Evolutionary conservation across 2,329 filamentous ascomycete species (phyloP).

Genomic region (Ascochyta koolunga): DNA sequence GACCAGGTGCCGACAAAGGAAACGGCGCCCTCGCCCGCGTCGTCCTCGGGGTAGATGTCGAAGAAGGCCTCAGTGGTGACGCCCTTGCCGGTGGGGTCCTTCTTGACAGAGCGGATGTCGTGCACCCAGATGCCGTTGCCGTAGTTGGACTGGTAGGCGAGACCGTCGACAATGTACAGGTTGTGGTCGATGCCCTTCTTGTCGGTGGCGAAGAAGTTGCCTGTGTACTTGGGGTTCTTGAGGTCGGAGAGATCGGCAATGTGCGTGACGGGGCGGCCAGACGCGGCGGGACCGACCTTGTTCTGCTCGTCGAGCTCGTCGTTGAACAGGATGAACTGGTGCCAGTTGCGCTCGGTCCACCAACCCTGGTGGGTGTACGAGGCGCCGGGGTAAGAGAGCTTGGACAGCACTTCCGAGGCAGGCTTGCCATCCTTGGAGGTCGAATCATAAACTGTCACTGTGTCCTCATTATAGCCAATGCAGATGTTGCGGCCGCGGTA

Average conservation of each 20-base stretch:
- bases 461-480: constrained; percentile 62
- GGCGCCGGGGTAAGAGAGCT: constrained; percentile 60
- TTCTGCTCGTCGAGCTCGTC: constrained; percentile 43
- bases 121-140: constrained; percentile 49
- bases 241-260: constrained; percentile 45
- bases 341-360: constrained; percentile 52
- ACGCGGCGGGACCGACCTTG: constrained; percentile 35
- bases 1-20: constrained; percentile 53
- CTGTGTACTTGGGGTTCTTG: constrained; percentile 47
- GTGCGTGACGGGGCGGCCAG: constrained; percentile 42
- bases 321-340: constrained; percentile 43
- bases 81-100: constrained; percentile 45
- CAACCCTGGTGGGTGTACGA: constrained; percentile 65
- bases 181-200: constrained; percentile 53
- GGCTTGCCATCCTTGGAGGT: constrained; percentile 59
- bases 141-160: constrained; percentile 52
- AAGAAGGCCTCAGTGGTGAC: constrained; percentile 52
- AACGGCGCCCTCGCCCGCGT: constrained; percentile 43
- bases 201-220: constrained; percentile 48
- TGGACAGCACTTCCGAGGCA: constrained; percentile 62
- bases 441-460: constrained; percentile 59
- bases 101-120: constrained; percentile 48
- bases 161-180: constrained; percentile 51
- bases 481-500: constrained; percentile 61
- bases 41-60: constrained; percentile 52